Conservation (phyloP, 2,329 filamentous ascomycete species). For the Ophiocordyceps robertsii region DNA sequence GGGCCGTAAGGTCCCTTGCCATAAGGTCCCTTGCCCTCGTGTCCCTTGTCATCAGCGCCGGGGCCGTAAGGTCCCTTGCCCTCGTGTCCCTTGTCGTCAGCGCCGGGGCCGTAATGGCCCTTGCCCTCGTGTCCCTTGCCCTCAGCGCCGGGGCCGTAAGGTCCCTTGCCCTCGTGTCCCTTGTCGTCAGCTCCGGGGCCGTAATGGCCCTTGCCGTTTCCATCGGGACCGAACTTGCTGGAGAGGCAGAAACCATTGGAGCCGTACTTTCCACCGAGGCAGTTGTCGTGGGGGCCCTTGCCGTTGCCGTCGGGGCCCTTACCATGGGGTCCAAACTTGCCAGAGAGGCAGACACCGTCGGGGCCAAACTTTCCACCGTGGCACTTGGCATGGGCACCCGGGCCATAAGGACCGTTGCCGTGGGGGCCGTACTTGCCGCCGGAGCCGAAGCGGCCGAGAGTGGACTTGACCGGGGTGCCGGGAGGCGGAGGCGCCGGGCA, state of each 20-base stretch:
- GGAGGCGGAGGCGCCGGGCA: slow-evolving; percentile 7
- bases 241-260: neutral
- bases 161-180: neutral
- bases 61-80: neutral
- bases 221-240: neutral
- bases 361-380: neutral
- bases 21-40: too few species aligned
- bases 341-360: neutral
- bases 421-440: neutral
- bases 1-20: too few species aligned
- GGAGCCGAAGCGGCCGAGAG: neutral
- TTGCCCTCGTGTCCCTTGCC: neutral
- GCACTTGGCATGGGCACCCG: neutral
- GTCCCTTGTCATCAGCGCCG: too few species aligned
- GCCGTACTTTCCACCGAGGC: neutral
- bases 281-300: neutral
- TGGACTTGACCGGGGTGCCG: neutral
- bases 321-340: neutral
- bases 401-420: neutral
- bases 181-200: neutral
- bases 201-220: neutral
- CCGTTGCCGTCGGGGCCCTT: neutral
- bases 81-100: neutral
- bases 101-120: neutral
- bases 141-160: neutral